phyloP scores from a whole-genome alignment of 2,329 filamentous ascomycete species.

The Botrytis medusae region DNA sequence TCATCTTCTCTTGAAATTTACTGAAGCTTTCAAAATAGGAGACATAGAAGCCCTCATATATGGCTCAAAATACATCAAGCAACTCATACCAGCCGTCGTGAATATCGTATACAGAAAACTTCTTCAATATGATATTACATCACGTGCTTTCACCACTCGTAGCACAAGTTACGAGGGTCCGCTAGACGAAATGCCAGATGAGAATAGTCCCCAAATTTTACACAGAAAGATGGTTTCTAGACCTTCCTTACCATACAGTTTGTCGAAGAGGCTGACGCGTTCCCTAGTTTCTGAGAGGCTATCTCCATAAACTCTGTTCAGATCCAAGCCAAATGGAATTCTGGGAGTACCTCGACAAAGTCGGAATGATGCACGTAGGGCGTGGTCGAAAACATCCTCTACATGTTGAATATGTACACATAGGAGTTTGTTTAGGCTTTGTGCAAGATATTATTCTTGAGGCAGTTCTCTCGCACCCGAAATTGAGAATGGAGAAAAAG shows the following conservation, averaged over 20 bases:
- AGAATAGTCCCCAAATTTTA: constrained; percentile 65
- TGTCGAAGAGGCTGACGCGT: not conserved
- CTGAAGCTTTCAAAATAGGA: constrained; percentile 28
- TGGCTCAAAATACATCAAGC: constrained; percentile 37
- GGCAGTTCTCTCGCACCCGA: constrained; percentile 63
- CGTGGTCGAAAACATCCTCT: constrained; percentile 18
- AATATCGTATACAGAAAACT: constrained; percentile 85
- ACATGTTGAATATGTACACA: constrained; percentile 69
- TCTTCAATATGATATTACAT: constrained; percentile 77
- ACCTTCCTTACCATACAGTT: not conserved
- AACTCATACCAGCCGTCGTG: constrained; percentile 78
- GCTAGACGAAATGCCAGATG: constrained; percentile 7
- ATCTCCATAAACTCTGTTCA: constrained; percentile 18
- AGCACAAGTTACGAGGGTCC: constrained; percentile 64
- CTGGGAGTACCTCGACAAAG: constrained; percentile 82
- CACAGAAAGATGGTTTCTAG: constrained; percentile 50
- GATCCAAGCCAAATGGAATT: constrained; percentile 18
- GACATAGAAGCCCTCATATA: constrained; percentile 38
- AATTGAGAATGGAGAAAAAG: constrained; percentile 65
- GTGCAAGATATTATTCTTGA: constrained; percentile 78
- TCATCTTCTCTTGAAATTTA: not conserved
- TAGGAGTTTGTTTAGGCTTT: constrained; percentile 69
- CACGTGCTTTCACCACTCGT: constrained; percentile 67
- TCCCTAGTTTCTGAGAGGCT: constrained; percentile 9
- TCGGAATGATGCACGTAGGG: constrained; percentile 48